A percentile compares a stretch with the other conserved stretches of the same genome.
Conservation (phyloP, 257 asterid genomes). For the Solanum paucissectum region DNA sequence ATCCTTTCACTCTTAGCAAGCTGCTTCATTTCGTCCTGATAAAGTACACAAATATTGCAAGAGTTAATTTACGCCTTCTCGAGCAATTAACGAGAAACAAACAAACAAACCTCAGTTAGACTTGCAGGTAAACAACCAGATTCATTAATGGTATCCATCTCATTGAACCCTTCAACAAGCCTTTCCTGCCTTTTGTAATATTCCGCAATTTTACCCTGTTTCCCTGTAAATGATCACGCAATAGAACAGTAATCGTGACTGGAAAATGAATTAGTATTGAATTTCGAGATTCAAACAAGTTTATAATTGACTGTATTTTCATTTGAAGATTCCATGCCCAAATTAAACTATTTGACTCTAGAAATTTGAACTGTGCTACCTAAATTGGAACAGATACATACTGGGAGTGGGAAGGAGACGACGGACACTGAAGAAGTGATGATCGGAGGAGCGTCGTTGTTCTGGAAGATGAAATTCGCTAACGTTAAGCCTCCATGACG, state of each 20-base stretch:
- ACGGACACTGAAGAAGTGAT: not conserved
- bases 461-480: not conserved
- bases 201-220: conserved; percentile 59
- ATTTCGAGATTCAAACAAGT: not conserved
- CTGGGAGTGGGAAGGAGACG: not conserved
- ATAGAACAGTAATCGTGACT: not conserved
- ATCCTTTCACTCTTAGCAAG: conserved; percentile 74
- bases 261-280: not conserved
- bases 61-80: not conserved
- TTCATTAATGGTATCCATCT: conserved; percentile 74
- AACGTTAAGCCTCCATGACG: not conserved
- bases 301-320: not conserved
- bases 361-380: not conserved
- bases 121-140: conserved; percentile 46
- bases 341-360: not conserved
- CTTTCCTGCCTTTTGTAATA: conserved; percentile 79
- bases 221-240: conserved; percentile 22
- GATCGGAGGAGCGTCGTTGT: not conserved
- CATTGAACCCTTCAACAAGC: conserved; percentile 72
- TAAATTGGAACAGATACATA: not conserved
- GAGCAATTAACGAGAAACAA: not conserved
- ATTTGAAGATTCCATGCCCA: not conserved
- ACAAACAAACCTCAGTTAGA: conserved; percentile 50
- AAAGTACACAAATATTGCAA: not conserved
- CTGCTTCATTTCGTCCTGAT: conserved; percentile 64